A percentile compares a stretch with the other conserved stretches of the same genome.
Evolutionary conservation across 192 early-diverging fungal genomes (phyloP).

Genomic region (Linnemannia zychae): DNA sequence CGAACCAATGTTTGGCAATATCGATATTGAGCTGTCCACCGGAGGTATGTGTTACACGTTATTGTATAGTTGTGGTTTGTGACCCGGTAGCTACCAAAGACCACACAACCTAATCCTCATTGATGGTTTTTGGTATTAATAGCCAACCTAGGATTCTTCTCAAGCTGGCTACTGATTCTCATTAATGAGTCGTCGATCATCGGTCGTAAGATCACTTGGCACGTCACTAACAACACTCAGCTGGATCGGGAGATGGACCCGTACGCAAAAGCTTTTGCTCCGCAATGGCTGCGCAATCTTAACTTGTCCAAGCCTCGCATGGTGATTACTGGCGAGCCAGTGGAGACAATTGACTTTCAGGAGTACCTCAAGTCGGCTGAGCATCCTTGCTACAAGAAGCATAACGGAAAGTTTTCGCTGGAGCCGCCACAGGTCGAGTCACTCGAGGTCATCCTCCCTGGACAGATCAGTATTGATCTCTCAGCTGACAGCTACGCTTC

Average conservation of each 20-base stretch:
- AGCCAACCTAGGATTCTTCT: slow-evolving; percentile 54
- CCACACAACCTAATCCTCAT: not conserved
- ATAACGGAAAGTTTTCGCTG: slow-evolving; percentile 51
- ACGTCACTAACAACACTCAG: slow-evolving; percentile 53
- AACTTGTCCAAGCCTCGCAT: slow-evolving; percentile 35
- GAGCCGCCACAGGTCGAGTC: slow-evolving; percentile 42
- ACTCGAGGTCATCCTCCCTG: slow-evolving; percentile 41
- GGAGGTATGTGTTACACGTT: slow-evolving; percentile 23
- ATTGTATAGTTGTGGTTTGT: not conserved
- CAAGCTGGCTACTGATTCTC: slow-evolving; percentile 45
- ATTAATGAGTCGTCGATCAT: slow-evolving; percentile 49
- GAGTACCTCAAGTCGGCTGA: slow-evolving; percentile 34
- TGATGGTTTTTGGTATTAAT: not conserved
- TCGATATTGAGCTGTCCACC: slow-evolving; percentile 34
- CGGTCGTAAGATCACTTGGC: slow-evolving; percentile 47
- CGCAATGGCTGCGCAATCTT: slow-evolving; percentile 37
- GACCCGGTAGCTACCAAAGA: too few species aligned
- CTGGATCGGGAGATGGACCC: slow-evolving; percentile 53
- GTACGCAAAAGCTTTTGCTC: slow-evolving; percentile 39
- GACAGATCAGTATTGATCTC: slow-evolving; percentile 47
- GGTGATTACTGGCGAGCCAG: slow-evolving; percentile 42
- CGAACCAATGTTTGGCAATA: slow-evolving; percentile 55
- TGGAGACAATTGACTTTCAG: slow-evolving; percentile 47
- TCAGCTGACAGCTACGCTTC: slow-evolving; percentile 46
- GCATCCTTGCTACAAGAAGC: slow-evolving; percentile 49